Evolutionary conservation across 225 moss, liverwort and hornwort genomes (phyloP).

Genomic region (Pleurozium schreberi): DNA sequence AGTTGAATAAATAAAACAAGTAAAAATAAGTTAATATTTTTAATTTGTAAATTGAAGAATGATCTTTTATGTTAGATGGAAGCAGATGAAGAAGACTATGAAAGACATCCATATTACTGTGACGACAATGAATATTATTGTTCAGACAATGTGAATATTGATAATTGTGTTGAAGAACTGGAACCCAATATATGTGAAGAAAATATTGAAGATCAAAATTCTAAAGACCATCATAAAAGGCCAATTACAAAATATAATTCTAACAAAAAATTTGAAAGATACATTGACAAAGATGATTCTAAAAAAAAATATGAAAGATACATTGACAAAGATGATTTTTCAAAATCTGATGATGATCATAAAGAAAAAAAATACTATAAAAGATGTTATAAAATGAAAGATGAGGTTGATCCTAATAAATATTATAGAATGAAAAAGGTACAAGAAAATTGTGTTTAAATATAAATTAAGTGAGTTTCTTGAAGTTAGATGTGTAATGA

Average conservation of each 20-base stretch:
- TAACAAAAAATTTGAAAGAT: background rate
- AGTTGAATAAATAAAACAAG: too few species aligned
- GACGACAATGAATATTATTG: background rate
- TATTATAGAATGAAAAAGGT: background rate
- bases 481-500: background rate
- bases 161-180: background rate
- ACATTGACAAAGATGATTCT: background rate
- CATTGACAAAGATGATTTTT: background rate
- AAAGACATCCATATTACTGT: background rate
- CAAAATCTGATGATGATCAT: background rate
- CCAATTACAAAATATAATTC: background rate
- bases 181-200: background rate
- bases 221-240: background rate
- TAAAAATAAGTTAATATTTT: background rate
- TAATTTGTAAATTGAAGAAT: background rate
- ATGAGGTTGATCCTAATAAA: background rate
- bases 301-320: background rate
- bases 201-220: background rate
- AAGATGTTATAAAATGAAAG: background rate
- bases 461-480: background rate
- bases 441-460: background rate
- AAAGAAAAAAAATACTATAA: background rate
- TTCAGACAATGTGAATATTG: background rate
- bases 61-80: background rate
- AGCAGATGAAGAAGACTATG: background rate